Conservation (phyloP, 2,329 filamentous ascomycete species). For the Achaetomium macrosporum region DNA sequence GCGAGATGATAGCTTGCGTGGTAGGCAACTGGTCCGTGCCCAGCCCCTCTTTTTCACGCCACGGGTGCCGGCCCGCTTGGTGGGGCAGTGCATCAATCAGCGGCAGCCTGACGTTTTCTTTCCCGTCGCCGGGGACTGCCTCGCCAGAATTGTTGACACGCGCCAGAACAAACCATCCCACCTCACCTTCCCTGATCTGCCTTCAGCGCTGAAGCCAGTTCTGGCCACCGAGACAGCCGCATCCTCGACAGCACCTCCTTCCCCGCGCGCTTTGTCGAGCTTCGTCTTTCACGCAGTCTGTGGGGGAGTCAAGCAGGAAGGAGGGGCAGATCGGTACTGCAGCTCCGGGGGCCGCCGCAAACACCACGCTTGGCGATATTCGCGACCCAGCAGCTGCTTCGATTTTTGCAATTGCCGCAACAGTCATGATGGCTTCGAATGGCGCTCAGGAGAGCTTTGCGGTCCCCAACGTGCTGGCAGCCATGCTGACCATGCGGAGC, state of each 20-base stretch:
- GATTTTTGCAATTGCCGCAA: neutral
- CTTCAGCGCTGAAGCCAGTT: neutral
- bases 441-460: constrained; percentile 65
- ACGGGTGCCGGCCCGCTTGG: constrained; percentile 4
- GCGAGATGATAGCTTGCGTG: neutral
- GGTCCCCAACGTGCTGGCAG: constrained; percentile 70
- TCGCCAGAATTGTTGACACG: constrained; percentile 6
- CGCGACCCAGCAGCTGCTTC: neutral
- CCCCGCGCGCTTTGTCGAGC: constrained; percentile 6
- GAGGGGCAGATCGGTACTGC: constrained; percentile 16
- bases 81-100: constrained; percentile 17
- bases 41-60: constrained; percentile 17
- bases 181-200: neutral
- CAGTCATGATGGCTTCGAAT: constrained; percentile 58
- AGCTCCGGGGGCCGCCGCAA: constrained; percentile 6
- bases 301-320: constrained; percentile 13
- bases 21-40: constrained; percentile 15
- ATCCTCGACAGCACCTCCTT: constrained; percentile 1
- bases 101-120: constrained; percentile 22
- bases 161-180: neutral
- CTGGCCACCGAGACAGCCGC: neutral
- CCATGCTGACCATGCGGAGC: constrained; percentile 87
- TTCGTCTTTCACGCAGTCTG: constrained; percentile 1
- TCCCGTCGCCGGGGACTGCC: constrained; percentile 5
- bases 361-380: neutral